Evolutionary conservation across 164 flowering plant genomes (phyloP), one percentile per base, ranked within the genome.

Genomic region (Umbilicus rupestris): DNA sequence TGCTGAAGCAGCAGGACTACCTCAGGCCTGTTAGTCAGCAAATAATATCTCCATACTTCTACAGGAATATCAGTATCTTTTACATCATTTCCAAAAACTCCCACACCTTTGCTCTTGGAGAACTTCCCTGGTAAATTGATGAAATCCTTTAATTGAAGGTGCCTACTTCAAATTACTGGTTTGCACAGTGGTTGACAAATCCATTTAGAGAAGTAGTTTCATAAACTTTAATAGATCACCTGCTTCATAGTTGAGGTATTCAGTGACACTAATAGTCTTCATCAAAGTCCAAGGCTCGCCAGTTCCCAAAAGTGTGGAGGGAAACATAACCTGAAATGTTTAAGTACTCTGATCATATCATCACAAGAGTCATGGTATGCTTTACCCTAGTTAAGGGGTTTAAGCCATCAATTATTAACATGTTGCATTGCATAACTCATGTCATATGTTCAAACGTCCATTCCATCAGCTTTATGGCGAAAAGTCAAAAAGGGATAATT

Each of bases 1-100:
- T 12, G 15, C 29, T 11, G 22, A 3, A 28, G 31, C 60, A 55
- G 33, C 31, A 28, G 29, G 29, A 15, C 50, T 69, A 85, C 98
- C 95, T 94, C 98, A 17, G 98, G 98, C 76, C 98, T 83, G 78
- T 91, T 91, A 22, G 90, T 83, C 37, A 94, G 78, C 77, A 94
- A 77, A 71, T 94, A 94, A 69, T 94, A 94, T 80, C 98, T 80
- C 97, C 97, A 94, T 6, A 94, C 98, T 87, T 94, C 96, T 0
- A 81, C 79, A 69, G 98, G 97, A 67, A 94, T 94, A n/a, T 76
- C 76, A 37, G 98, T 87, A 70, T 87, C 89, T 73, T 87, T 89
- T 58, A 82, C 98, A 81, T 91, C 97, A 81, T 89, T 91, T 11
- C 98, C 98, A 79, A 94, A 94, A 63, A 91, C 93, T 64, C 97